Conservation (phyloP, 2,329 filamentous ascomycete species). For the Penicillium nordicum region DNA sequence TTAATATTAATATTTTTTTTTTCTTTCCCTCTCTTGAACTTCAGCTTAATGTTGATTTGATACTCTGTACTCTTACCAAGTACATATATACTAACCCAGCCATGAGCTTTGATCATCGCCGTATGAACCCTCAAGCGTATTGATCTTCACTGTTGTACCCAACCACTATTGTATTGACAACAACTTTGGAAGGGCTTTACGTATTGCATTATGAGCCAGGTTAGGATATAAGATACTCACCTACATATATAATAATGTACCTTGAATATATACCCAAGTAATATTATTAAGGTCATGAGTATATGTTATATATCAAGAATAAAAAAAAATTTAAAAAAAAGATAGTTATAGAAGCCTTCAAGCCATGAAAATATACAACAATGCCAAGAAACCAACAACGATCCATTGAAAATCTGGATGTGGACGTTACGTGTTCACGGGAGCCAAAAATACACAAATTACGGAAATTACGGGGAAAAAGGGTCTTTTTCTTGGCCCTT, state of each 20-base stretch:
- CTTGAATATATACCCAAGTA: neutral
- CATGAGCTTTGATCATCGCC: neutral
- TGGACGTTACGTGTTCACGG: slow-evolving; percentile 18
- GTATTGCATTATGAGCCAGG: neutral
- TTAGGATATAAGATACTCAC: neutral
- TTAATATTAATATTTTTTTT: neutral
- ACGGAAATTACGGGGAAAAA: slow-evolving; percentile 21
- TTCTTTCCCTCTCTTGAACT: neutral
- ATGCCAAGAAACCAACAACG: slow-evolving; percentile 6
- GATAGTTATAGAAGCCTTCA: slow-evolving; percentile 1
- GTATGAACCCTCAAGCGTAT: neutral
- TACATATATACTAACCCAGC: neutral
- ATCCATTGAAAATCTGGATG: slow-evolving; percentile 2
- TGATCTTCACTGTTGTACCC: neutral
- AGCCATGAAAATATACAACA: slow-evolving; percentile 1
- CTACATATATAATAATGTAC: neutral
- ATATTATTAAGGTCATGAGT: neutral
- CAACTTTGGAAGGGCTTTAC: neutral
- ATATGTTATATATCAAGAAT: neutral
- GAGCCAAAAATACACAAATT: slow-evolving; percentile 3
- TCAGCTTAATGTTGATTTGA: neutral
- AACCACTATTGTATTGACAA: neutral
- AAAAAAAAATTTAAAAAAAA: neutral
- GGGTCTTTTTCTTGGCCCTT: slow-evolving; percentile 29
- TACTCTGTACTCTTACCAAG: neutral